Percentiles rank a stretch among this genome's conserved stretches.
phyloP scores from a whole-genome alignment of 164 flowering plant species.

The Dillenia turbinata region DNA sequence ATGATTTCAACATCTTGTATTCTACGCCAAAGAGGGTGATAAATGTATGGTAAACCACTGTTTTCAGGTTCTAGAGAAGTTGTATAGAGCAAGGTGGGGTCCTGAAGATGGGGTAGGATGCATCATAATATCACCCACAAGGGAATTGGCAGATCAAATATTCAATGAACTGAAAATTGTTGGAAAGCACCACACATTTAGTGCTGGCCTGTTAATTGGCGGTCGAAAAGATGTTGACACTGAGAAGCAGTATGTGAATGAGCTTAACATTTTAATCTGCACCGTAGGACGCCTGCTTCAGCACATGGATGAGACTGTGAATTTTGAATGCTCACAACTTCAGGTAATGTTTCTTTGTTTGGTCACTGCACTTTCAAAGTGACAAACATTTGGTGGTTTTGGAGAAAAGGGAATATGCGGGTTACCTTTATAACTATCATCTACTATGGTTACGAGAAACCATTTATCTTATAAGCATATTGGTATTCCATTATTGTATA shows the following conservation, averaged over 20 bases:
- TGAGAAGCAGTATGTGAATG: slow-evolving; percentile 74
- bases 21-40: too few relatives aligned
- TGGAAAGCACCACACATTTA: slow-evolving; percentile 75
- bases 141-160: slow-evolving; percentile 82
- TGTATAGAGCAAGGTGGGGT: slow-evolving; percentile 78
- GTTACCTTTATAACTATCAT: too few relatives aligned
- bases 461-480: too few relatives aligned
- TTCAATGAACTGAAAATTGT: slow-evolving; percentile 70
- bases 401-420: too few relatives aligned
- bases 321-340: slow-evolving; percentile 91
- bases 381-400: too few relatives aligned
- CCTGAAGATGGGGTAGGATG: slow-evolving; percentile 90
- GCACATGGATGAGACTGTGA: slow-evolving; percentile 96
- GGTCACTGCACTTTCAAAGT: too few relatives aligned
- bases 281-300: slow-evolving; percentile 98
- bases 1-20: too few relatives aligned
- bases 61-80: slow-evolving; percentile 76
- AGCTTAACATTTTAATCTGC: slow-evolving; percentile 80
- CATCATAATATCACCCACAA: slow-evolving; percentile 91
- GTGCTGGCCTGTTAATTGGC: slow-evolving; percentile 96
- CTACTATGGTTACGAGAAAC: too few relatives aligned
- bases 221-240: slow-evolving; percentile 78
- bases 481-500: too few relatives aligned
- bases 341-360: slow-evolving; percentile 46
- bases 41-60: too few relatives aligned